Evolutionary conservation across 1,284 basidiomycete species (phyloP).

Genomic region (Cutaneotrichosporon spelunceum): DNA sequence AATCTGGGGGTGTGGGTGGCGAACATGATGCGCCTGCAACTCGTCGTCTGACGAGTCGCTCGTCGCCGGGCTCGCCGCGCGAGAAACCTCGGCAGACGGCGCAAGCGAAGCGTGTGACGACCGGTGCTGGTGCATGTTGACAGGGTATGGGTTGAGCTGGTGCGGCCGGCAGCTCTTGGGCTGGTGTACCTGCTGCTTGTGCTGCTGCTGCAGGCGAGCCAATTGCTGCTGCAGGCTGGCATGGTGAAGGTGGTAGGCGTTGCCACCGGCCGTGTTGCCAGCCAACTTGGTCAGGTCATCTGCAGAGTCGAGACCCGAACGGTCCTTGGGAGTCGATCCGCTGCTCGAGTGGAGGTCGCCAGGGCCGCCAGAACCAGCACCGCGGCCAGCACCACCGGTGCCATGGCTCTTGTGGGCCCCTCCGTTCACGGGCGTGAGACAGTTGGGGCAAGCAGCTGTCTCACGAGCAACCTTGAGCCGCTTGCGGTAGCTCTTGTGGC

Average conservation of each 20-base stretch:
- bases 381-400: constrained; percentile 28
- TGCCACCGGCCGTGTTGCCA: constrained; percentile 22
- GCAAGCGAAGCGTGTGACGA: constrained; percentile 27
- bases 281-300: constrained; percentile 39
- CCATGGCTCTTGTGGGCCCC: constrained; percentile 26
- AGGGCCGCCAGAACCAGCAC: constrained; percentile 15
- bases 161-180: constrained; percentile 19
- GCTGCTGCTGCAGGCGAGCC: constrained; percentile 42
- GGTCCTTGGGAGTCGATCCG: constrained; percentile 47
- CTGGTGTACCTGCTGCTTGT: constrained; percentile 24
- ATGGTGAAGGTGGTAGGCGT: constrained; percentile 41
- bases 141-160: constrained; percentile 42
- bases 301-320: constrained; percentile 33
- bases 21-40: constrained; percentile 13
- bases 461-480: constrained; percentile 53
- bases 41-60: constrained; percentile 50
- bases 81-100: constrained; percentile 43
- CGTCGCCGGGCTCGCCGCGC: constrained; percentile 42
- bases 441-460: constrained; percentile 51
- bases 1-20: constrained; percentile 16
- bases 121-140: constrained; percentile 40
- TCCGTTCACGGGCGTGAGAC: constrained; percentile 37
- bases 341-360: constrained; percentile 42
- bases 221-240: constrained; percentile 41
- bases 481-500: constrained; percentile 55